Evolutionary conservation across 2,329 filamentous ascomycete genomes (phyloP), one percentile per base, ranked within the genome.

Genomic region (Venturia aucupariae): DNA sequence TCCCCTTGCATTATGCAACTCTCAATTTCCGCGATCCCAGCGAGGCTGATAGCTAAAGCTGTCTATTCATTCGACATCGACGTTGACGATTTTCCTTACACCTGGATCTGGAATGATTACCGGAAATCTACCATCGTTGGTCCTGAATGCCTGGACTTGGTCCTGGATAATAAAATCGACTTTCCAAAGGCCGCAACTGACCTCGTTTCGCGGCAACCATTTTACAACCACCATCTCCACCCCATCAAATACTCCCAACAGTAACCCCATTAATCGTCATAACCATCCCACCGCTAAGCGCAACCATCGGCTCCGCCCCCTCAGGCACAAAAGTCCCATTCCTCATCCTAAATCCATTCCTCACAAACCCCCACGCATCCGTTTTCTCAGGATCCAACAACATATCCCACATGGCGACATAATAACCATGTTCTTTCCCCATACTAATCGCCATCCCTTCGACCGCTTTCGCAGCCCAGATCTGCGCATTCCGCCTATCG

Each of bases 401-500:
- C 57, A 65, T 32, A 27, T 30, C 42, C 59, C n/a, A 38, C 63
- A 65, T 65, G 15, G 39, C 6, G 17, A 8, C 35, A 54, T 62
- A 65, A 51, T 39, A 63, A 22, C 3, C 35, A 32, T 65, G 55
- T n/a, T 41, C 39, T 19, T 22, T 32, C 15, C 63, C 63, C 38
- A 57, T 30, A 46, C 38, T 35, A 10, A 64, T 10, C 24, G 63
- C 63, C 54, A 61, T 13, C 30, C 32, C 44, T 48, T 64, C 63
- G 4, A 61, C 22, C 5, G 63, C 63, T 46, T 35, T 46, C 4
- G 55, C 57, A 8, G 75, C 77, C 63, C 75, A 73, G 66, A 69
- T 69, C 3, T 70, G 68, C 19, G 75, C 76, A 39, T 66, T 70
- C n/a, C 60, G 65, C 3, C 67, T 68, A 54, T 76, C 70, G 0